These are phyloP conservation scores for Trametes elegans DNA, from an alignment of 768 basidiomycete species.

Conservation along the genomic window DNA sequence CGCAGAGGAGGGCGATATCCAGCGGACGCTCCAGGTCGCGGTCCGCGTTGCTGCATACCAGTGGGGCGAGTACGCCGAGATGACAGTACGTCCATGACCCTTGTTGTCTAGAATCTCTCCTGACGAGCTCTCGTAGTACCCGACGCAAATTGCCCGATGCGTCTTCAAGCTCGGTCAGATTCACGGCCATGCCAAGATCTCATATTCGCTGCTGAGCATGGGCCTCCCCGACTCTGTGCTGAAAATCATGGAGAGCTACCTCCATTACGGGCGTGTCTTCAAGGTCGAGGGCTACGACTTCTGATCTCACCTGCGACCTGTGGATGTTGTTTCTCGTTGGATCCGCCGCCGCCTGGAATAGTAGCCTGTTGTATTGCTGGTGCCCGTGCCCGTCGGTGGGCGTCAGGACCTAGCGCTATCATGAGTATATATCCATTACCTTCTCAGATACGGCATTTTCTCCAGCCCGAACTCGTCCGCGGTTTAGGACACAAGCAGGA, in stretches of 20 bases:
- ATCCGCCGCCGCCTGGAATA: conserved; percentile 4
- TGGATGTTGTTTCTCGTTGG: not conserved
- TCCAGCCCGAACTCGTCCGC: no score
- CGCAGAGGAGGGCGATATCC: conserved; percentile 94
- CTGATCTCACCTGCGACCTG: conserved; percentile 28
- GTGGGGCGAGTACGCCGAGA: conserved; percentile 85
- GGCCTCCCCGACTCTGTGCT: conserved; percentile 85
- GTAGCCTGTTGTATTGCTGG: conserved; percentile 13
- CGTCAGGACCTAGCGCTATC: conserved; percentile 1
- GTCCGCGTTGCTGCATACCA: conserved; percentile 94
- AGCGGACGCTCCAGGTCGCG: conserved; percentile 85
- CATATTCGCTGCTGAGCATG: conserved; percentile 92
- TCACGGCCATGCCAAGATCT: conserved; percentile 92
- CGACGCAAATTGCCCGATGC: conserved; percentile 84
- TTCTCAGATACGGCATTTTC: not conserved
- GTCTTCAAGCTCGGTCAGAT: conserved; percentile 93
- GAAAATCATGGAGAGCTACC: conserved; percentile 91
- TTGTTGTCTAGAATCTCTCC: not conserved
- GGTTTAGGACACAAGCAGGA: no score
- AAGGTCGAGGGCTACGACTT: conserved; percentile 86
- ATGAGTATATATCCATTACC: conserved; percentile 6
- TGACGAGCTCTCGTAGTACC: conserved; percentile 54
- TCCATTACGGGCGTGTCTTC: conserved; percentile 85
- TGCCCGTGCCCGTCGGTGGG: not conserved
- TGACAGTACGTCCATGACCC: conserved; percentile 63